phyloP scores from a whole-genome alignment of 306 rosid species.

The Sindora glabra region DNA sequence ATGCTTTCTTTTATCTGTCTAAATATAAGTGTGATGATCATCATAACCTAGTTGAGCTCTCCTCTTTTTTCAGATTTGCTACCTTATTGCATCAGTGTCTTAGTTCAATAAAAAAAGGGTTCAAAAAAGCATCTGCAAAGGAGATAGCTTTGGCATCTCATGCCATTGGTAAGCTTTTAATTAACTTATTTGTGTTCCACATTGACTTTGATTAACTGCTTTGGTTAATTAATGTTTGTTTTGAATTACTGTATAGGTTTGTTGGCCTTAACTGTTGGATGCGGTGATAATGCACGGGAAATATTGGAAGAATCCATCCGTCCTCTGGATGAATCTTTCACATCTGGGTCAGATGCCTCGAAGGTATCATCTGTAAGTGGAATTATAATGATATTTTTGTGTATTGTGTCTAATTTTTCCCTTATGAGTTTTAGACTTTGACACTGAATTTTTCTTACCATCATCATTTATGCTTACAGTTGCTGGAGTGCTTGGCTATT shows the following conservation, averaged over 20 bases:
- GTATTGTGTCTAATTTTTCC: background rate
- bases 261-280: slow-evolving; percentile 77
- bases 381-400: background rate
- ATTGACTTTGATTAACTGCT: background rate
- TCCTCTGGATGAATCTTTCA: slow-evolving; percentile 57
- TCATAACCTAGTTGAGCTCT: slow-evolving; percentile 4
- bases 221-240: background rate
- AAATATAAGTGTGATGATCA: background rate
- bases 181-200: background rate
- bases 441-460: background rate
- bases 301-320: slow-evolving; percentile 54
- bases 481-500: slow-evolving; percentile 83
- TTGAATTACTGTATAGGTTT: slow-evolving; percentile 37
- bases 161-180: slow-evolving; percentile 57
- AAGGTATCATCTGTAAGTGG: slow-evolving; percentile 48
- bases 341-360: slow-evolving; percentile 40
- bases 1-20: background rate
- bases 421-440: background rate
- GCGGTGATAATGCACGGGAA: slow-evolving; percentile 67
- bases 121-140: slow-evolving; percentile 65
- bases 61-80: slow-evolving; percentile 53
- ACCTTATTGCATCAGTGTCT: slow-evolving; percentile 81
- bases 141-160: slow-evolving; percentile 81
- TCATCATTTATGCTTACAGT: slow-evolving; percentile 39
- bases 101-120: slow-evolving; percentile 68